These are phyloP conservation scores for Sporothrix brasiliensis DNA, from an alignment of 2,329 filamentous ascomycete species.

Conservation along the genomic window DNA sequence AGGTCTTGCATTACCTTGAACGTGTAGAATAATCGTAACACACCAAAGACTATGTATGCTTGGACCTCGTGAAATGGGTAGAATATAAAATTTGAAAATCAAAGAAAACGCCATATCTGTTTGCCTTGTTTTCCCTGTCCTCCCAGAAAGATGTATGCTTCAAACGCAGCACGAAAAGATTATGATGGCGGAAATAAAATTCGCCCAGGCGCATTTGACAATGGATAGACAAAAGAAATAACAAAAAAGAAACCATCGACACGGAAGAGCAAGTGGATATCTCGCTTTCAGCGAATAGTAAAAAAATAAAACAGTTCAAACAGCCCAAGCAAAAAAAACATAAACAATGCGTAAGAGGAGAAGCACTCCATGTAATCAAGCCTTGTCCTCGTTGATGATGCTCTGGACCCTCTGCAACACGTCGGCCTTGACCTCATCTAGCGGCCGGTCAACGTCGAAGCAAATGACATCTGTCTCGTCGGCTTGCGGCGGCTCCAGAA, in stretches of 20 bases:
- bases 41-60: neutral
- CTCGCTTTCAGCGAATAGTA: slow-evolving; percentile 11
- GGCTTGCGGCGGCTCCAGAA: slow-evolving; percentile 76
- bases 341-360: neutral
- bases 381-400: slow-evolving; percentile 28
- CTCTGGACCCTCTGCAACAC: slow-evolving; percentile 61
- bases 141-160: slow-evolving; percentile 4
- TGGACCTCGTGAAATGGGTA: neutral
- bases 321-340: neutral
- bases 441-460: slow-evolving; percentile 65
- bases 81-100: neutral
- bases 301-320: neutral
- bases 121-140: slow-evolving; percentile 11
- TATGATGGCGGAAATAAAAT: neutral
- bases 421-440: slow-evolving; percentile 63
- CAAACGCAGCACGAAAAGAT: neutral
- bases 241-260: neutral
- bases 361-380: neutral
- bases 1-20: neutral
- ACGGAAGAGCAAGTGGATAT: slow-evolving; percentile 19
- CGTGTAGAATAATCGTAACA: neutral
- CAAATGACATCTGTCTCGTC: slow-evolving; percentile 73
- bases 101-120: slow-evolving; percentile 21
- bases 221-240: neutral
- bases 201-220: neutral